These are phyloP conservation scores for Pugionium cornutum DNA, from an alignment of 345 rosid genomes.

Conservation along the genomic window DNA sequence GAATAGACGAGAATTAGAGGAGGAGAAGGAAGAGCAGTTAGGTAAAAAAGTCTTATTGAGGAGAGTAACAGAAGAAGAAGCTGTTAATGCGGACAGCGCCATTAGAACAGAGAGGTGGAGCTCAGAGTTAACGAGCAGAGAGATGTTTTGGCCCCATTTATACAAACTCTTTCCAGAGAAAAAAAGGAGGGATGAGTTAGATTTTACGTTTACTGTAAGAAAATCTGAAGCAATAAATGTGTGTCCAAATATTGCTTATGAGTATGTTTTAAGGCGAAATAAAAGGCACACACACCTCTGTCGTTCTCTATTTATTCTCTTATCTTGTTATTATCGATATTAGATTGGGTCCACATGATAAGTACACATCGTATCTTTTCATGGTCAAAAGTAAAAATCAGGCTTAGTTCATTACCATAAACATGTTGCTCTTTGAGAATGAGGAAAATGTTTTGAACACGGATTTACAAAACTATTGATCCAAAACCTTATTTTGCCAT, in stretches of 20 bases:
- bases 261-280: conserved; percentile 23
- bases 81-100: conserved; percentile 44
- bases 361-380: not conserved
- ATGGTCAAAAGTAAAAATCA: not conserved
- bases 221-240: conserved; percentile 22
- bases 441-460: not conserved
- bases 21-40: conserved; percentile 40
- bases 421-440: not conserved
- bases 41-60: conserved; percentile 41
- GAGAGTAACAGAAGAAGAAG: conserved; percentile 39
- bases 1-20: conserved; percentile 36
- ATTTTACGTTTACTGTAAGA: conserved; percentile 4
- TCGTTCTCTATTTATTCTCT: not conserved
- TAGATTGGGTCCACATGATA: conserved; percentile 30
- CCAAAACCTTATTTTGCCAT: not conserved
- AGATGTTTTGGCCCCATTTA: conserved; percentile 23
- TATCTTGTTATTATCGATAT: no score
- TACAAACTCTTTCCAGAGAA: not conserved
- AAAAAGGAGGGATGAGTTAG: not conserved
- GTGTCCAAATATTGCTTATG: conserved; percentile 16
- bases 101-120: conserved; percentile 28
- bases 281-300: conserved; percentile 22
- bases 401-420: no score
- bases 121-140: conserved; percentile 26
- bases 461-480: not conserved